phyloP scores from a whole-genome alignment of 108 stramenopile species.

The Conticribra guillardii region DNA sequence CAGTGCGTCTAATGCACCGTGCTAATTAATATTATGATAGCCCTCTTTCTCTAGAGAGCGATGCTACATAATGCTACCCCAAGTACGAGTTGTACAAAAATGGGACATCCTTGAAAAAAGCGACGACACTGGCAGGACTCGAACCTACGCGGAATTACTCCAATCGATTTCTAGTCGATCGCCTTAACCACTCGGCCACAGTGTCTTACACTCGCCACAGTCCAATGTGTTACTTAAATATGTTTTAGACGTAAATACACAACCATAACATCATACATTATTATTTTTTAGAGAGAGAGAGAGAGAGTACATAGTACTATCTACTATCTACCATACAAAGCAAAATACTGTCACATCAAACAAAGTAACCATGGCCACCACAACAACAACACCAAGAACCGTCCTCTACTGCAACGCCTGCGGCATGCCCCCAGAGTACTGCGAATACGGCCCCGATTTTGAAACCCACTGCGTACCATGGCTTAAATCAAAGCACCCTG shows the following conservation, averaged over 20 bases:
- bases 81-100: too few relatives aligned
- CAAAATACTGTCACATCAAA: background rate
- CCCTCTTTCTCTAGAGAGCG: too few relatives aligned
- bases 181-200: constrained; percentile 88
- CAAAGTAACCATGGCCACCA: background rate
- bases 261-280: background rate
- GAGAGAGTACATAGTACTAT: background rate
- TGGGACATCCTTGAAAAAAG: too few relatives aligned
- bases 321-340: background rate
- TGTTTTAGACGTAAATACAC: background rate
- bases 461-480: constrained; percentile 84
- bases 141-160: constrained; percentile 83
- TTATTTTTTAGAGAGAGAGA: too few relatives aligned
- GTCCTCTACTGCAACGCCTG: constrained; percentile 92
- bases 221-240: background rate
- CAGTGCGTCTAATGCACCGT: too few relatives aligned
- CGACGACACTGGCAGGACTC: constrained; percentile 59
- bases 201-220: too few relatives aligned
- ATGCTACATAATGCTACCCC: too few relatives aligned
- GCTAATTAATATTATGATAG: too few relatives aligned
- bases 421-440: constrained; percentile 97
- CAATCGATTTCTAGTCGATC: constrained; percentile 84
- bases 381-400: background rate
- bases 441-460: constrained; percentile 93
- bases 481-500: constrained; percentile 73